These are phyloP conservation scores for Podospora comata DNA, from an alignment of 495 filamentous ascomycete species.

Conservation along the genomic window DNA sequence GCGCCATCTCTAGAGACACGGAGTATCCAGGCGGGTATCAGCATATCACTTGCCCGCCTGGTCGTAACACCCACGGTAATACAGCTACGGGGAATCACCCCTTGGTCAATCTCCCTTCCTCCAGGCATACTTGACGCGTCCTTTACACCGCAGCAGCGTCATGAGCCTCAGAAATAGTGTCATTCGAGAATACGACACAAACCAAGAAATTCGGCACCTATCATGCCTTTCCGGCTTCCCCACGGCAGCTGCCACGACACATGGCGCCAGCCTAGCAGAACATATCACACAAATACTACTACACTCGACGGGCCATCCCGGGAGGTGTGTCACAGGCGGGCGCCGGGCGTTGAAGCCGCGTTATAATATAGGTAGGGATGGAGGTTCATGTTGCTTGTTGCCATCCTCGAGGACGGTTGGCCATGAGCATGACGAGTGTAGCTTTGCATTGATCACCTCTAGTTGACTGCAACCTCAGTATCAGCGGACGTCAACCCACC, in stretches of 20 bases:
- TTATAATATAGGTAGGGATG: neutral
- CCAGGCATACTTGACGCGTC: neutral
- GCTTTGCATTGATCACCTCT: no score
- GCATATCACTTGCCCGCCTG: neutral
- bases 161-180: neutral
- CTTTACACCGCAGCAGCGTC: neutral
- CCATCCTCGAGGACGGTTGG: neutral
- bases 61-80: neutral
- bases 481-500: neutral
- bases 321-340: neutral
- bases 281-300: neutral
- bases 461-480: neutral
- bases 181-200: neutral
- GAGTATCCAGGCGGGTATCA: neutral
- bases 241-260: neutral
- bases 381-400: neutral
- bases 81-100: neutral
- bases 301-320: neutral
- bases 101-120: neutral
- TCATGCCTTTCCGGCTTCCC: neutral
- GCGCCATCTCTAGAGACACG: neutral
- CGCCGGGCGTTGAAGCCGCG: neutral
- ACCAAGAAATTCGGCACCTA: neutral
- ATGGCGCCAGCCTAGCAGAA: neutral
- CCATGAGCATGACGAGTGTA: neutral